Conservation (phyloP, 1,284 basidiomycete species). For the Fistulinella cinereoalba region DNA sequence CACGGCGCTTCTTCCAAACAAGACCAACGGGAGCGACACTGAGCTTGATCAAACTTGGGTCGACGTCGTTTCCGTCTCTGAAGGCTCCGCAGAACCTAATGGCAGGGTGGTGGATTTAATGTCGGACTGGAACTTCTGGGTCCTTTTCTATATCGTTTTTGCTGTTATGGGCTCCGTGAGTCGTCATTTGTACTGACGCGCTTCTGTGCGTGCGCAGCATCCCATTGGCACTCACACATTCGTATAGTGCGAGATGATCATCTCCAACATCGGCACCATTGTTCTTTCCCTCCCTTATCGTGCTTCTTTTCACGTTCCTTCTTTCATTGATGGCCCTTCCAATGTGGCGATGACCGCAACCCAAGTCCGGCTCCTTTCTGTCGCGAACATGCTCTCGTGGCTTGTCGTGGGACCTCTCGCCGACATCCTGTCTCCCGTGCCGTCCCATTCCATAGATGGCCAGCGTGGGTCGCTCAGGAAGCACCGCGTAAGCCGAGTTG, state of each 20-base stretch:
- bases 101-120: slow-evolving; percentile 41
- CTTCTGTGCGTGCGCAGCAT: too few species aligned
- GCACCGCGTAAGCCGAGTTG: slow-evolving; percentile 56
- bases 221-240: not conserved
- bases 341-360: slow-evolving; percentile 41
- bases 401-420: slow-evolving; percentile 66
- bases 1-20: slow-evolving; percentile 40
- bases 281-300: slow-evolving; percentile 56
- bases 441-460: slow-evolving; percentile 35
- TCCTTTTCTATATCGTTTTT: slow-evolving; percentile 38
- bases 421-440: slow-evolving; percentile 63
- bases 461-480: slow-evolving; percentile 39
- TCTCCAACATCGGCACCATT: slow-evolving; percentile 75
- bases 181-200: slow-evolving; percentile 4
- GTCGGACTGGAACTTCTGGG: slow-evolving; percentile 61
- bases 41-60: slow-evolving; percentile 10
- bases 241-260: slow-evolving; percentile 72
- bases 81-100: slow-evolving; percentile 36
- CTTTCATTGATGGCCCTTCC: slow-evolving; percentile 20
- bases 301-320: slow-evolving; percentile 14
- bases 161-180: slow-evolving; percentile 64
- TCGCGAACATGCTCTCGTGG: slow-evolving; percentile 69
- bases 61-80: slow-evolving; percentile 24
- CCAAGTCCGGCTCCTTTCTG: slow-evolving; percentile 69
- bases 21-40: slow-evolving; percentile 14